These are phyloP conservation scores for Mortierella sp. DNA, from an alignment of 371 early-diverging fungal genomes.

Conservation along the genomic window DNA sequence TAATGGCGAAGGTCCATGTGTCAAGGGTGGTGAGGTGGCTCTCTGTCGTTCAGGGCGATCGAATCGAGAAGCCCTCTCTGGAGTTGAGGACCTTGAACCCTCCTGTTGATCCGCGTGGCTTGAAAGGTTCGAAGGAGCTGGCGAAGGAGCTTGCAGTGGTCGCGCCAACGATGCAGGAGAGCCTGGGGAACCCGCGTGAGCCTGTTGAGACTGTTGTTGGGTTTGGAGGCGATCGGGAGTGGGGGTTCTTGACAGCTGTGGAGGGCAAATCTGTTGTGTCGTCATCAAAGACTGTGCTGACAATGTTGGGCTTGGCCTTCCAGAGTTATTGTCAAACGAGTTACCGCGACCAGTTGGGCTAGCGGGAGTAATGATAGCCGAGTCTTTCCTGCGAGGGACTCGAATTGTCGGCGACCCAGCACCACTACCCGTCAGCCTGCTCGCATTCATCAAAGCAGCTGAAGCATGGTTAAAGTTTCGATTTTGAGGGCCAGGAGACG, in stretches of 20 bases:
- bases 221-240: constrained; percentile 40
- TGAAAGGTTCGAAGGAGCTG: constrained; percentile 52
- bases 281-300: constrained; percentile 34
- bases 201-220: constrained; percentile 18
- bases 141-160: constrained; percentile 47
- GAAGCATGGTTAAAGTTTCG: constrained; percentile 21
- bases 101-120: constrained; percentile 46
- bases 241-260: constrained; percentile 48
- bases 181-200: constrained; percentile 37
- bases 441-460: constrained; percentile 15
- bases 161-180: constrained; percentile 32
- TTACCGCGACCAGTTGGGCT: constrained; percentile 30
- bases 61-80: constrained; percentile 55
- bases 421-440: constrained; percentile 11
- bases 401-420: constrained; percentile 34
- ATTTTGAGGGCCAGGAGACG: constrained; percentile 26
- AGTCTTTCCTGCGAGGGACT: constrained; percentile 49
- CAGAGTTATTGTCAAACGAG: constrained; percentile 42
- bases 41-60: constrained; percentile 58
- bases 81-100: constrained; percentile 37
- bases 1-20: constrained; percentile 53
- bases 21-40: constrained; percentile 44
- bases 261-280: constrained; percentile 39
- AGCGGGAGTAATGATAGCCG: constrained; percentile 47
- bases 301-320: constrained; percentile 41